Conservation (phyloP, 2,329 filamentous ascomycete species). For the Leptographium wingfieldii region DNA sequence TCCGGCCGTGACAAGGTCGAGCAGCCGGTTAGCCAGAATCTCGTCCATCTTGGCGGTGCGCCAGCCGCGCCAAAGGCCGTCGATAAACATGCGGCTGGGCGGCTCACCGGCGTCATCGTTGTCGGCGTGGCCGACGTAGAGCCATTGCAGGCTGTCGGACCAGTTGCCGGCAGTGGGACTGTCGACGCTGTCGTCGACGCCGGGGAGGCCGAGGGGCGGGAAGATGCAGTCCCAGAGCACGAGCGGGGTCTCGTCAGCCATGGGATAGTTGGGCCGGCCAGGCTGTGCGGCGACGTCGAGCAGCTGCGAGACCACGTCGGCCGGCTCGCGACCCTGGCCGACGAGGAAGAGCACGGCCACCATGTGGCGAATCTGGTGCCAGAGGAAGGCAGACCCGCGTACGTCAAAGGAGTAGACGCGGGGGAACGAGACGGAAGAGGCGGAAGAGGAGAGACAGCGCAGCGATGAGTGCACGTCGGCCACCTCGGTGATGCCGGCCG, state of each 20-base stretch:
- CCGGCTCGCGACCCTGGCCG: constrained; percentile 72
- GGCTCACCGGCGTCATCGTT: constrained; percentile 14
- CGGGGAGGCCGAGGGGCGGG: constrained; percentile 31
- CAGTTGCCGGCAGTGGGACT: constrained; percentile 22
- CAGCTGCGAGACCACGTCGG: constrained; percentile 59
- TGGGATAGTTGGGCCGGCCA: constrained; percentile 71
- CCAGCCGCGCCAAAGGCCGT: constrained; percentile 74
- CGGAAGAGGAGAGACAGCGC: constrained; percentile 32
- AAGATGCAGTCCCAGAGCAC: constrained; percentile 97
- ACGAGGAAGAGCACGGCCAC: constrained; percentile 85
- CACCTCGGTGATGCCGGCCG: constrained; percentile 65
- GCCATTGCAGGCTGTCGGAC: constrained; percentile 59
- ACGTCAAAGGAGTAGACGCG: constrained; percentile 83
- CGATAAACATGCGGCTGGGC: constrained; percentile 48
- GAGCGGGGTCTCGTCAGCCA: constrained; percentile 80
- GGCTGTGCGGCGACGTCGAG: constrained; percentile 62
- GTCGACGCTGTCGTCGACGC: constrained; percentile 17
- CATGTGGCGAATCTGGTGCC: constrained; percentile 97
- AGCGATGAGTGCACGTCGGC: constrained; percentile 38
- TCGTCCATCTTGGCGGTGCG: constrained; percentile 80
- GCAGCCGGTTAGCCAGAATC: constrained; percentile 60
- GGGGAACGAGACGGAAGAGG: constrained; percentile 26
- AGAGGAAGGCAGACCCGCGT: constrained; percentile 83
- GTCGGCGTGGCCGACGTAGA: constrained; percentile 59
- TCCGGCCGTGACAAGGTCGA: constrained; percentile 42